A percentile compares a stretch with the other conserved stretches of the same genome.
phyloP scores from a whole-genome alignment of 352 stramenopile genomes.

The Phytopythium sindhum region DNA sequence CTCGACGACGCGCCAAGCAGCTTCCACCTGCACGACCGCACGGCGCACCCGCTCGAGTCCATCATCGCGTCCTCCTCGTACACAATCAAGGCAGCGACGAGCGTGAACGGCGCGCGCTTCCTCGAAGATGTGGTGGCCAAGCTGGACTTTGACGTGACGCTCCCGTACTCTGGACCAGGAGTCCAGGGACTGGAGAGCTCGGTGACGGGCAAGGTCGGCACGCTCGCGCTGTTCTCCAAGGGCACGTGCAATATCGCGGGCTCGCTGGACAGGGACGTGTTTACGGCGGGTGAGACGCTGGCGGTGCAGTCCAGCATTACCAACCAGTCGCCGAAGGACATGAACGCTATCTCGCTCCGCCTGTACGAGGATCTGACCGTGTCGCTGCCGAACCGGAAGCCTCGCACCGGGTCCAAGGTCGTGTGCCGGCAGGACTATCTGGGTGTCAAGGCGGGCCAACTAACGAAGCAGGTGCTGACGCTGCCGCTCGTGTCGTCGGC shows the following conservation, averaged over 20 bases:
- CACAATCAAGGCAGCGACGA: slow-evolving; percentile 12
- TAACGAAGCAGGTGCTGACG: slow-evolving; percentile 20
- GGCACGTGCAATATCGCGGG: slow-evolving; percentile 23
- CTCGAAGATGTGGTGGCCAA: slow-evolving; percentile 6
- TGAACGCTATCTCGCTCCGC: slow-evolving; percentile 24
- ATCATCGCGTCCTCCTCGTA: slow-evolving; percentile 27
- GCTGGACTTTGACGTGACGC: slow-evolving; percentile 1
- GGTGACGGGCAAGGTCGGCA: slow-evolving; percentile 7
- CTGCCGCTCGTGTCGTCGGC: slow-evolving; percentile 23
- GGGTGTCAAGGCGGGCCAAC: slow-evolving; percentile 22
- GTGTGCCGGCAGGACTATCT: slow-evolving; percentile 21
- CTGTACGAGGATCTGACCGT: slow-evolving; percentile 31
- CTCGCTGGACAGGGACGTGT: slow-evolving; percentile 26
- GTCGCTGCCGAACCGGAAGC: slow-evolving; percentile 19
- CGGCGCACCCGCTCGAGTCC: slow-evolving; percentile 17
- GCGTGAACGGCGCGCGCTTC: slow-evolving; percentile 1
- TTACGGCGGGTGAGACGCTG: slow-evolving; percentile 26
- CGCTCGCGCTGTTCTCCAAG: slow-evolving; percentile 17
- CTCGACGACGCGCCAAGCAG: slow-evolving; percentile 11
- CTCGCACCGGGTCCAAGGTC: slow-evolving; percentile 18
- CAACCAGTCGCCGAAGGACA: slow-evolving; percentile 31
- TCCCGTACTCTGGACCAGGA: not conserved
- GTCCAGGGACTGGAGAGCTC: slow-evolving; percentile 8
- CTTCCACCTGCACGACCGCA: slow-evolving; percentile 18
- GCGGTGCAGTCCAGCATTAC: slow-evolving; percentile 21